Base-by-base conservation (phyloP, 2,329 filamentous ascomycete genomes). In the Microdochium bolleyi region DNA sequence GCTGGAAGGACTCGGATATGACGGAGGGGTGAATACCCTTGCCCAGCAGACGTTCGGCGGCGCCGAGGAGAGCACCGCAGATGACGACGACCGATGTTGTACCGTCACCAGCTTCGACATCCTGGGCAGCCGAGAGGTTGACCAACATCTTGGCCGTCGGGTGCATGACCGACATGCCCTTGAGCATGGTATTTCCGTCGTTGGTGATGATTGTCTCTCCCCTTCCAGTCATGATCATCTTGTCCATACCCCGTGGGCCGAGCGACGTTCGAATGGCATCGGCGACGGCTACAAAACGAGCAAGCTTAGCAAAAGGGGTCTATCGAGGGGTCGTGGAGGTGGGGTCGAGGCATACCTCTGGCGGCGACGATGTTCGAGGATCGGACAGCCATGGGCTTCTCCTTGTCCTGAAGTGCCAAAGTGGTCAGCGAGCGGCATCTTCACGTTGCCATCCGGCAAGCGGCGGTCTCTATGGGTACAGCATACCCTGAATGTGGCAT, bases 81-180 rank as follows among this genome's bases (percentile, higher is more conserved):
- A 99, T 96, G 60, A 99, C 94, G 27, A 99, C 94, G 24, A 99
- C 94, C 3, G 92, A 97, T 34, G 94, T 99, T 53, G 94, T 99
- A 64, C 94, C 95, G 70, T 99, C 94, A 74, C 94, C 94, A 58
- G 94, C 94, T 73, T 99, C 94, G 56, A 99, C 91, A 76, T 99
- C 94, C 72, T 99, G 94, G 60, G 94, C 94, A 61, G 94, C 89
- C 64, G 92, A 95, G 57, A 99, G 82, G 71, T 99, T 92, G 65
- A 99, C 94, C 61, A 99, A 80, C 94, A 99, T 99, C 77, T 96
- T 96, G 51, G 94, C 94, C 49, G 95, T 95, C n/a, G 94, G 94
- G 69, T 99, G 94, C 87, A 99, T 91, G 61, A 99, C 94, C 60
- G 89, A 88, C 94, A 99, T 97, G 78, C 92, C 92, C 76, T 89